Evolutionary conservation across 495 filamentous ascomycete genomes (phyloP), one percentile per base, ranked within the genome.

Genomic region (Xylaria intraflava): DNA sequence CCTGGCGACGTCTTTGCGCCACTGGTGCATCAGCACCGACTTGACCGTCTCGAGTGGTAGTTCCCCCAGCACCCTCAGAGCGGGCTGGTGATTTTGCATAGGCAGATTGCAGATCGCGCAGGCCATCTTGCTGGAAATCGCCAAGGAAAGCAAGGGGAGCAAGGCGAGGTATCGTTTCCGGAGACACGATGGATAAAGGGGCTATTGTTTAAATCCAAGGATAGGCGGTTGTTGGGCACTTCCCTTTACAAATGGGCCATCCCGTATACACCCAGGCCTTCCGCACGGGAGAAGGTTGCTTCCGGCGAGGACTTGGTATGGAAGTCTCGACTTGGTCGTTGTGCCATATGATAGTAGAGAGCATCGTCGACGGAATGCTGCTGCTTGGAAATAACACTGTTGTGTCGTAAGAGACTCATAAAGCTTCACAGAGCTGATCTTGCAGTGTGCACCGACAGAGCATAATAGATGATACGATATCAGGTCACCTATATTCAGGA

Each of bases 21-120:
- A 65, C 30, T 65, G 63, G 38, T 65, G 63, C 10, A 48, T 44
- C 27, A 65, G 55, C 23, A 65, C 52, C 9, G 57, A 52, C 43
- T 59, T 40, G 5, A 65, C 55, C 11, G 56, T 64, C 27, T 61
- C 59, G 12, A 65, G 40, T 14, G 63, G 63, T 1, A 63, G 51
- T 11, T 46, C 62, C 2, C 57, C 63, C 33, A 65, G 58, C 9
- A 59, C 55, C 22, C 43, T 19, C 19, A 61, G 39, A 9, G 63
- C 60, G 5, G 58, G 53, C 42, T 65, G 30, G 17, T 61, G 63
- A 10, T 57, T 49, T 17, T 46, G 52, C 3, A 54, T 44, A 22
- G 33, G 50, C 20, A 39, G 45, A 19, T 35, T 60, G 53, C 53
- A 56, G 11, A 51, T 56, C 5, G 46, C 40, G 40, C 53, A 56